Conservation (phyloP, 2,329 filamentous ascomycete genomes). For the Pyricularia grisea region DNA sequence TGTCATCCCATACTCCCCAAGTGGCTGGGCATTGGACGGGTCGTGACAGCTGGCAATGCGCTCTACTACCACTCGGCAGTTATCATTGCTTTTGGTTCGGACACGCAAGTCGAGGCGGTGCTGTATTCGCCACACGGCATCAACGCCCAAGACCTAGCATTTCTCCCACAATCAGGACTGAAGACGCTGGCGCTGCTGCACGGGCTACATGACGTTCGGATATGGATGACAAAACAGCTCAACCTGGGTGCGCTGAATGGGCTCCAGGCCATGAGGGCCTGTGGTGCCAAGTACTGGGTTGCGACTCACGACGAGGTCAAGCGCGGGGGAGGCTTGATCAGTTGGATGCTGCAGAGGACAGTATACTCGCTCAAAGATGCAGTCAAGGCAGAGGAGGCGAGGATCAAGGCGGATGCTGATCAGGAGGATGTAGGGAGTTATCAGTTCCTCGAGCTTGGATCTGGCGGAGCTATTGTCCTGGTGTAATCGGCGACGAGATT, state of each 20-base stretch:
- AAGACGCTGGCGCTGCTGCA: constrained; percentile 50
- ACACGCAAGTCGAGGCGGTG: constrained; percentile 35
- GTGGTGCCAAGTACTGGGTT: constrained; percentile 53
- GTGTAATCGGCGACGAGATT: constrained; percentile 15
- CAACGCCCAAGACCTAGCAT: constrained; percentile 30
- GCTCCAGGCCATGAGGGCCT: constrained; percentile 40
- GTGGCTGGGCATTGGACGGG: constrained; percentile 52
- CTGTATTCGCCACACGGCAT: constrained; percentile 59
- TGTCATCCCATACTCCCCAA: constrained; percentile 30
- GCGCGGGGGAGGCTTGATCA: constrained; percentile 45
- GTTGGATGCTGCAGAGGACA: constrained; percentile 36
- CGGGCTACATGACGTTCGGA: constrained; percentile 52
- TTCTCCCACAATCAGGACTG: constrained; percentile 33
- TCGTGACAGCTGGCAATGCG: constrained; percentile 42
- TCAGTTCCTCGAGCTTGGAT: constrained; percentile 41
- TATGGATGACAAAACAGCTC: constrained; percentile 40
- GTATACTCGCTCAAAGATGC: constrained; percentile 33
- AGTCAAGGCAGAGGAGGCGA: constrained; percentile 24
- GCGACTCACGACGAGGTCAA: constrained; percentile 58
- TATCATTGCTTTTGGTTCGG: constrained; percentile 40
- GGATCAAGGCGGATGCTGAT: constrained; percentile 11
- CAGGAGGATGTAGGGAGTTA: constrained; percentile 26
- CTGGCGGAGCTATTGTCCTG: constrained; percentile 45
- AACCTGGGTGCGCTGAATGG: constrained; percentile 57
- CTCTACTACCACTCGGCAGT: constrained; percentile 55